Conservation (phyloP, 768 basidiomycete genomes). For the Suillus lakei region DNA sequence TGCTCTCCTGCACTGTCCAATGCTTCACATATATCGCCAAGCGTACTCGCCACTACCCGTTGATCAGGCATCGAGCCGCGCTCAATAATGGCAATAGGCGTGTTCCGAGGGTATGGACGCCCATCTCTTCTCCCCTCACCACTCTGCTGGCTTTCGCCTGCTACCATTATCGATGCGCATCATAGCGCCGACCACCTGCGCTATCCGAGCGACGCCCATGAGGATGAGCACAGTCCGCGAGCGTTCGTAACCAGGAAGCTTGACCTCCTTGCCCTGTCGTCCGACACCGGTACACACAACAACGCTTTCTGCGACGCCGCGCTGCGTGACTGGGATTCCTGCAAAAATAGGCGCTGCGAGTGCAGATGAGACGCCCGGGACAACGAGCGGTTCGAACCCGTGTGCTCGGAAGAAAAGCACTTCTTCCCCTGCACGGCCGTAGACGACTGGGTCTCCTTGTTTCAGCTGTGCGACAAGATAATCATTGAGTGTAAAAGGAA, state of each 20-base stretch:
- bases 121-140: constrained; percentile 54
- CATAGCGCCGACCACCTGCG: constrained; percentile 71
- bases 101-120: constrained; percentile 67
- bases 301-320: constrained; percentile 90
- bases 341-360: constrained; percentile 90
- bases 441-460: constrained; percentile 96
- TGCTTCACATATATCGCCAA: constrained; percentile 70
- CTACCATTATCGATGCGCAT: constrained; percentile 18
- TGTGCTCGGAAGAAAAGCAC: constrained; percentile 88
- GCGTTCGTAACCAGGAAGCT: constrained; percentile 88
- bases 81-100: constrained; percentile 93
- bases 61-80: constrained; percentile 95
- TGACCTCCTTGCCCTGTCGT: constrained; percentile 78
- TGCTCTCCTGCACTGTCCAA: constrained; percentile 82
- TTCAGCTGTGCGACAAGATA: constrained; percentile 63
- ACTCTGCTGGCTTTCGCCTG: constrained; percentile 18
- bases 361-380: constrained; percentile 91
- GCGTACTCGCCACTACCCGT: constrained; percentile 77
- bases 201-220: constrained; percentile 93
- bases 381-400: constrained; percentile 81
- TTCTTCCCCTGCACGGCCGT: constrained; percentile 94
- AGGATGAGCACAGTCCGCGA: constrained; percentile 81
- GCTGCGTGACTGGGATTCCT: constrained; percentile 92
- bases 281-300: constrained; percentile 95
- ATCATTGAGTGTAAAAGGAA: not conserved